A percentile compares a stretch with the other conserved stretches of the same genome.
phyloP scores from a whole-genome alignment of 2,329 filamentous ascomycete genomes.

The Parascedosporium putredinis region DNA sequence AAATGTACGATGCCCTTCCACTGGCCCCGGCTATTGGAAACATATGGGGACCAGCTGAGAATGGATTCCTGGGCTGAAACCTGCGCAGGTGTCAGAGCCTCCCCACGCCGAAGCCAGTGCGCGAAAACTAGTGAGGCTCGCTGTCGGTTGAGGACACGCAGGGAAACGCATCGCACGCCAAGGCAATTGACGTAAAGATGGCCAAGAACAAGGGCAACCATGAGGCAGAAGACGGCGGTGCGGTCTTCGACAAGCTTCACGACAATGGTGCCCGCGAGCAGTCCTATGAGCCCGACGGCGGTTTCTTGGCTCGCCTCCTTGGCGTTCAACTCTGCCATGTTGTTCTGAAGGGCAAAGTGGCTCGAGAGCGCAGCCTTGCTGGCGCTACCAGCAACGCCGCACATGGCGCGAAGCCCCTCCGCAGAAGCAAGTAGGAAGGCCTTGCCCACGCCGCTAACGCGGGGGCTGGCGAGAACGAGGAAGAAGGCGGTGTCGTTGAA shows the following conservation, averaged over 20 bases:
- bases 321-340: slow-evolving; percentile 86
- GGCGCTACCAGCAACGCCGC: slow-evolving; percentile 81
- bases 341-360: slow-evolving; percentile 81
- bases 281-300: slow-evolving; percentile 76
- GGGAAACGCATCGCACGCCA: slow-evolving; percentile 73
- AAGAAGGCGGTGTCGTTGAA: slow-evolving; percentile 83
- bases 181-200: slow-evolving; percentile 81
- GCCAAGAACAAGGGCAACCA: slow-evolving; percentile 60
- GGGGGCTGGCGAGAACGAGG: slow-evolving; percentile 73
- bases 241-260: slow-evolving; percentile 66
- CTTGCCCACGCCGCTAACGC: slow-evolving; percentile 47
- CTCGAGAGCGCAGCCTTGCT: slow-evolving; percentile 85
- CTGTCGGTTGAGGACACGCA: slow-evolving; percentile 78
- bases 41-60: slow-evolving; percentile 32
- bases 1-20: slow-evolving; percentile 27
- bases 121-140: slow-evolving; percentile 70
- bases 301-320: slow-evolving; percentile 95
- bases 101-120: slow-evolving; percentile 35
- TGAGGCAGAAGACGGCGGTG: slow-evolving; percentile 60
- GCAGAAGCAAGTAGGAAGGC: slow-evolving; percentile 38
- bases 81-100: slow-evolving; percentile 52
- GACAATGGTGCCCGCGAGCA: slow-evolving; percentile 73
- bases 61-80: slow-evolving; percentile 56
- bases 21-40: slow-evolving; percentile 19
- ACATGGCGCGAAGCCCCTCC: slow-evolving; percentile 51